phyloP scores from a whole-genome alignment of 305 asterid genomes.

The Andrographis paniculata region DNA sequence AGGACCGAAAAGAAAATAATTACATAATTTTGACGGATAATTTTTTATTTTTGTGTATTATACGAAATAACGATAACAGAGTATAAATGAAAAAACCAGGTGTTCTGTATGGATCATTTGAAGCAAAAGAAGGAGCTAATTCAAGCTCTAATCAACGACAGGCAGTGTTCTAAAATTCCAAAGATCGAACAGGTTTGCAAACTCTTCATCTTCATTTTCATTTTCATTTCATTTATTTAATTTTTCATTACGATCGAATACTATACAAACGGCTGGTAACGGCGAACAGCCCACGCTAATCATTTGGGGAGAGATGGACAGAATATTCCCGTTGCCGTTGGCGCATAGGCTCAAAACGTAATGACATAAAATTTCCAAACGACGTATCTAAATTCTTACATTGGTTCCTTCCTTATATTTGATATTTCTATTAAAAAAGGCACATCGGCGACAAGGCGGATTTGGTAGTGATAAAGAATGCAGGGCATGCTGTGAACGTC shows the following conservation, averaged over 20 bases:
- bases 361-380: background rate
- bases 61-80: background rate
- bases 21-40: no score
- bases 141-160: slow-evolving; percentile 49
- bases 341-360: slow-evolving; percentile 59
- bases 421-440: no score
- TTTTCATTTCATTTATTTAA: no score
- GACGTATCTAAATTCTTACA: background rate
- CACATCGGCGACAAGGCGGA: slow-evolving; percentile 72
- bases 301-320: slow-evolving; percentile 76
- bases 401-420: background rate
- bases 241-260: no score
- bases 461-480: slow-evolving; percentile 61
- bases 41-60: background rate
- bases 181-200: slow-evolving; percentile 61
- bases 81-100: slow-evolving; percentile 22
- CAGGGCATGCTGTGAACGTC: slow-evolving; percentile 86
- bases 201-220: background rate
- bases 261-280: no score
- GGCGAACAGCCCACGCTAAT: slow-evolving; percentile 46
- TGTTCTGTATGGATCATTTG: slow-evolving; percentile 53
- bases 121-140: slow-evolving; percentile 62
- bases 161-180: slow-evolving; percentile 52
- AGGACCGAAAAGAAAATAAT: no score
- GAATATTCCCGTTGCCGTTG: slow-evolving; percentile 58